These are phyloP conservation scores for Stagonosporopsis vannaccii DNA, from an alignment of 2,329 filamentous ascomycete species.

Conservation along the genomic window DNA sequence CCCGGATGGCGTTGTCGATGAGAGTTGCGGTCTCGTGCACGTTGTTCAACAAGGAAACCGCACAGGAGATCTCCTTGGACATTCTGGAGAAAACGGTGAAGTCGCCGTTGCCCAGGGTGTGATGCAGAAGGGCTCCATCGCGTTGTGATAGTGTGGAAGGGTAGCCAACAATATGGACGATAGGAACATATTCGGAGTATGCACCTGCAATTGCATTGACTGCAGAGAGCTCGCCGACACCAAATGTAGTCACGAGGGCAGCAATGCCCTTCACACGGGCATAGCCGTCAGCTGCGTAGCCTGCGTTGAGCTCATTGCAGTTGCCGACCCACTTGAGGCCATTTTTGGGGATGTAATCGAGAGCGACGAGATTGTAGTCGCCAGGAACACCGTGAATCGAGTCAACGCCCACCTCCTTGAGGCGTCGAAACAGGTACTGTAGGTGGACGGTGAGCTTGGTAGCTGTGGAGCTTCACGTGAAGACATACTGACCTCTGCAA, in stretches of 20 bases:
- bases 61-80: conserved; percentile 74
- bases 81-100: conserved; percentile 85
- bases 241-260: conserved; percentile 58
- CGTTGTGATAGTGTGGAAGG: conserved; percentile 52
- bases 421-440: conserved; percentile 50
- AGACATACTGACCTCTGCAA: conserved; percentile 59
- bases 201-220: conserved; percentile 58
- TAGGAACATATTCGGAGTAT: conserved; percentile 56
- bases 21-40: conserved; percentile 73
- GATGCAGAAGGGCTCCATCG: conserved; percentile 54
- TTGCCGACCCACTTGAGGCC: conserved; percentile 67
- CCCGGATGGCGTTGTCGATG: conserved; percentile 78
- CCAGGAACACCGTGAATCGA: conserved; percentile 57
- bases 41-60: conserved; percentile 73
- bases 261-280: conserved; percentile 56
- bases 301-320: conserved; percentile 67
- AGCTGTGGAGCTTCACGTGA: conserved; percentile 4
- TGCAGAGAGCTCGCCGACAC: conserved; percentile 58
- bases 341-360: conserved; percentile 64
- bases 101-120: conserved; percentile 65
- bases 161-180: conserved; percentile 58
- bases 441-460: conserved; percentile 2
- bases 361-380: conserved; percentile 57
- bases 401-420: conserved; percentile 54
- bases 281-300: conserved; percentile 58